Base-by-base conservation (phyloP, 75 land plant genomes). In the Isoetes taiwanensis region DNA sequence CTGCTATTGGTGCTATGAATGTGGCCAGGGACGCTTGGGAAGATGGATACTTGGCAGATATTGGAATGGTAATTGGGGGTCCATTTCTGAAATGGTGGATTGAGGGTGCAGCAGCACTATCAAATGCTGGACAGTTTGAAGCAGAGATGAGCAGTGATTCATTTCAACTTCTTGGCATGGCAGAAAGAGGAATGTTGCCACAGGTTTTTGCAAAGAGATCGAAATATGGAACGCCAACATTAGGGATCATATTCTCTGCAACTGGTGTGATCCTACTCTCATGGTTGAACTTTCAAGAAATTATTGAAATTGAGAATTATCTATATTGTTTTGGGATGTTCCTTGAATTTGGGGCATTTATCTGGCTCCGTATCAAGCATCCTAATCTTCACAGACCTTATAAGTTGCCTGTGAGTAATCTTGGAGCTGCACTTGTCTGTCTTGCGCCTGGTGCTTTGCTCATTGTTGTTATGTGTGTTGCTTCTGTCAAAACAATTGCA, bases 61-160 rank as follows among this genome's bases (percentile, higher is more conserved):
- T 46, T n/a, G 50, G 21, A 4, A 19, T 46, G 12, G 25, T 19
- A 23, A 46, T 46, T n/a, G 50, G 50, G 8, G 50, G 50, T n/a
- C 8, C 12, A 19, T 46, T 16, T 16, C 50, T 46, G 21, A 46
- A 46, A n/a, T 46, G 50, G 50, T 46, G 50, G 50, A 23, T 46
- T 6, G 50, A 46, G 19, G 8, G 16, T 16, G 50, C 50, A n/a
- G 50, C 50, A n/a, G 8, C 23, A 23, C 50, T 46, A 4, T 46
- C 50, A 6, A 46, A 46, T 23, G 50, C 50, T 8, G 50, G 50
- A 23, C 16, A 19, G 50, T 46, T 46, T 23, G 50, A 46, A 23
- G 50, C 50, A n/a, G 50, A 46, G 50, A 46, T 46, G 50, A 46
- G 50, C n/a, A 46, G 50, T n/a, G 50, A 46, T n/a, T 46, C 50